A percentile compares a stretch with the other conserved stretches of the same genome.
Evolutionary conservation across 768 basidiomycete genomes (phyloP).

Genomic region (Exidia glandulosa): DNA sequence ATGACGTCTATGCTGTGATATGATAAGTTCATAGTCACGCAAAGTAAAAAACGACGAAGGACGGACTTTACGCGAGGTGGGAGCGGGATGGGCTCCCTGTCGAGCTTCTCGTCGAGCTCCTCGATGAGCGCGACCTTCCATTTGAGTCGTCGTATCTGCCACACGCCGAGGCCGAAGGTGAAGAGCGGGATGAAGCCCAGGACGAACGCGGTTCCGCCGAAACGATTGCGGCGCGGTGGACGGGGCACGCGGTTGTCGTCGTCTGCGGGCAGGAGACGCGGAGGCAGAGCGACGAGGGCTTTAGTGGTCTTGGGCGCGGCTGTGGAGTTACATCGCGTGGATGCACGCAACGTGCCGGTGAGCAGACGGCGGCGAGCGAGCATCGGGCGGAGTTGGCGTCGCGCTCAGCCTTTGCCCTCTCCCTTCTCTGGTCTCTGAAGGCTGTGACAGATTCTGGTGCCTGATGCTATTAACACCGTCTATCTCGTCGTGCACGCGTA

Average conservation of each 20-base stretch:
- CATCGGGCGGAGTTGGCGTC: no score
- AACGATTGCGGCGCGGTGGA: not conserved
- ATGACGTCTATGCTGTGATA: constrained; percentile 59
- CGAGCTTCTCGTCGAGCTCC: constrained; percentile 83
- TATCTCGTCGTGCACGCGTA: no score
- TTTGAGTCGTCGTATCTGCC: constrained; percentile 87
- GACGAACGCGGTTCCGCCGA: constrained; percentile 50
- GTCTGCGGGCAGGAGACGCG: not conserved
- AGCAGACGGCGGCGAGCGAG: no score
- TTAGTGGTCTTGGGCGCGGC: not conserved
- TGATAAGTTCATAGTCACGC: no score
- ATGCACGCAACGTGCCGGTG: no score
- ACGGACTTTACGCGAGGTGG: no score
- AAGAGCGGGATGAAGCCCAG: constrained; percentile 83
- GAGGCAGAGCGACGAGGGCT: not conserved
- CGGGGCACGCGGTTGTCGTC: not conserved
- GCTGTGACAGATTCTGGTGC: no score
- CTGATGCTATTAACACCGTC: no score
- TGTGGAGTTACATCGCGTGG: not conserved
- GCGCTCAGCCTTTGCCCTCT: no score
- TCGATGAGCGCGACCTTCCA: constrained; percentile 95
- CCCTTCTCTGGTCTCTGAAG: no score
- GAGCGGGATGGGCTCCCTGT: constrained; percentile 62
- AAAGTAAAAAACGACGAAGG: no score
- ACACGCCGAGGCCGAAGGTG: constrained; percentile 80